Evolutionary conservation across 2,329 filamentous ascomycete species (phyloP), one percentile per base, ranked within the genome.

Genomic region (Scedosporium apiospermum): DNA sequence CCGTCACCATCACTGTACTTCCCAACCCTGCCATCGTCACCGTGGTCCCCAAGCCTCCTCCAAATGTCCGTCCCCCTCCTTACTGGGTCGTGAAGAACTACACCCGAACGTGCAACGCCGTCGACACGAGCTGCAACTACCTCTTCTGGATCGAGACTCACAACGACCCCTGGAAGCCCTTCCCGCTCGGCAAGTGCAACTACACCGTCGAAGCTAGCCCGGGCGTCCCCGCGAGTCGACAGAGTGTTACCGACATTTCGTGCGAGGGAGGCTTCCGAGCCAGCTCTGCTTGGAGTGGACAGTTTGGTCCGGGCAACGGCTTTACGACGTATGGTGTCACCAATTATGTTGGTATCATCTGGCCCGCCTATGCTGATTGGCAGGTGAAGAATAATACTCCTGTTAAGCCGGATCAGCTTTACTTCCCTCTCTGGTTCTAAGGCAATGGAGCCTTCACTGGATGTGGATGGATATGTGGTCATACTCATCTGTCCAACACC

Each of bases 91-190:
- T 53, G n/a, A n/a, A 53, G n/a, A 27, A 53, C 21, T 53, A 21
- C 49, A 53, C 49, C 49, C 16, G 49, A 5, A 53, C 49, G 21
- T 53, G 49, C 21, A 26, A 53, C 49, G 10, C n/a, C 4, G 21
- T 21, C 49, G 49, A 53, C 21, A 53, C 49, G 6, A 12, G n/a
- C 21, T 53, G 49, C 49, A 26, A 53, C n/a, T 53, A 53, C 49
- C 10, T 21, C n/a, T 53, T 53, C 49, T n/a, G 21, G 10, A 26
- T 53, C 21, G 75, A 18, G 5, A 53, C 49, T 21, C 23, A 21
- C 10, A 53, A 53, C 21, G 49, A 53, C 21, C 49, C 49, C 10
- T 53, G 49, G 49, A 18, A 53, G 21, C 21, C 21, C 6, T 34
- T 34, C 30, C 30, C 30, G 5, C 30, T 34, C 30, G 51, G 18